Conservation (phyloP, 495 filamentous ascomycete species). For the Daldinia decipiens region DNA sequence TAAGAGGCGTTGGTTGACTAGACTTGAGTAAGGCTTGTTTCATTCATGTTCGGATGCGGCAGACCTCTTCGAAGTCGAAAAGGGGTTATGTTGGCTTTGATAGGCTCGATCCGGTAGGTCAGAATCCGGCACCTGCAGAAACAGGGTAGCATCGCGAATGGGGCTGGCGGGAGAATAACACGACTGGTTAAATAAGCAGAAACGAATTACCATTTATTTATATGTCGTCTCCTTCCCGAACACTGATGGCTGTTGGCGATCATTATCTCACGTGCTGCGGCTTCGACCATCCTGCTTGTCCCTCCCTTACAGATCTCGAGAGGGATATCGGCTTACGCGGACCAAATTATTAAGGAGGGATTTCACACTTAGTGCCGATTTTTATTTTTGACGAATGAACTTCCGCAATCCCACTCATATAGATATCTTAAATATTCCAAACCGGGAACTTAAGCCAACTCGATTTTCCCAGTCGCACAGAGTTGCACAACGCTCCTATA, state of each 20-base stretch:
- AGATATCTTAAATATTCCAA: constrained; percentile 8
- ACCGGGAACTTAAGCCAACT: constrained; percentile 11
- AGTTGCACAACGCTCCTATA: constrained; percentile 4
- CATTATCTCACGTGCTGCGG: constrained; percentile 35
- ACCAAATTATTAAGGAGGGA: constrained; percentile 14
- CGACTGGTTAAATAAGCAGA: constrained; percentile 17
- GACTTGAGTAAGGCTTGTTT: constrained; percentile 38
- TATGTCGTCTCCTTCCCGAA: constrained; percentile 32
- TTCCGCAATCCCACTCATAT: not conserved
- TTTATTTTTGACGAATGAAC: constrained; percentile 17
- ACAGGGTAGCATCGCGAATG: constrained; percentile 33
- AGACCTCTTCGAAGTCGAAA: constrained; percentile 21
- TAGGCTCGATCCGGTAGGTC: constrained; percentile 40
- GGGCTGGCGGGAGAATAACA: constrained; percentile 29
- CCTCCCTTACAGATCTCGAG: constrained; percentile 9
- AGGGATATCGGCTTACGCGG: constrained; percentile 16
- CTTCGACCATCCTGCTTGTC: constrained; percentile 26
- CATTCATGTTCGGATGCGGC: constrained; percentile 23
- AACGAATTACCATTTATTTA: constrained; percentile 19
- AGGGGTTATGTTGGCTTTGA: constrained; percentile 9
- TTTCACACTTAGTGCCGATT: not conserved
- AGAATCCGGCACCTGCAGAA: constrained; percentile 31
- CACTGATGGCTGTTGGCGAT: constrained; percentile 19
- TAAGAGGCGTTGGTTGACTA: constrained; percentile 4
- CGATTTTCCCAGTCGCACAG: not conserved